Base-by-base conservation (phyloP, 139 green algal genomes). In the Pleodorina starrii region DNA sequence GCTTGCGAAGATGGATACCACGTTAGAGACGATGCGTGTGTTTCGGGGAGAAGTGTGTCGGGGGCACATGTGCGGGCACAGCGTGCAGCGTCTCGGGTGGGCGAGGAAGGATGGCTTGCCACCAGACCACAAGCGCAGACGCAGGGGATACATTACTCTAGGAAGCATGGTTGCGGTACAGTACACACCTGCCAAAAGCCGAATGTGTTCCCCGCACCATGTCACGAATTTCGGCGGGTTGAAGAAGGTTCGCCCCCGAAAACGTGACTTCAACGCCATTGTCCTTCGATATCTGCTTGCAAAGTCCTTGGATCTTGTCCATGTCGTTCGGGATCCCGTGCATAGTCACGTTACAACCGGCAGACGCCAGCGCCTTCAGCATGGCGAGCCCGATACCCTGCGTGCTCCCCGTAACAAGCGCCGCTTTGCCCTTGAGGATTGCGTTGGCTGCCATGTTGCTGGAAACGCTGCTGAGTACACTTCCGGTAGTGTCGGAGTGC, bases 371-470 rank as follows among this genome's bases (percentile, higher is more conserved):
- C 1, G 92, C 90, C 17, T 91, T 92, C 1, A 93, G 60, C 48
- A 95, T 90, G 4, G 86, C 90, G 12, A 94, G 78, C 27, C 94
- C 94, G 27, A 96, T 95, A 50, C 94, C 94, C 48, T 88, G 85
- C 6, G 93, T 94, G 36, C 71, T 90, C 23, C 92, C 92, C 3
- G 93, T 95, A 0, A 95, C 85, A 27, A 95, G 59, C 0, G 92
- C 93, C 11, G 88, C 83, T 68, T 95, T 95, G 32, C 92, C 92
- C 11, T 82, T 77, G 1, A 94, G 88, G 17, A 91, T 87, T 21
- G 51, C 38, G 19, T 60, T 43, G 2, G 51, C 40, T 14, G 78
- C 78, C 51, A 71, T 57, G 10, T 59, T 80, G 38, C 1, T 48
- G 48, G 12, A n/a, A n/a, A n/a, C n/a, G n/a, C n/a, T n/a, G n/a